phyloP scores from a whole-genome alignment of 1,284 basidiomycete species.

The Ceratobasidium sp. region DNA sequence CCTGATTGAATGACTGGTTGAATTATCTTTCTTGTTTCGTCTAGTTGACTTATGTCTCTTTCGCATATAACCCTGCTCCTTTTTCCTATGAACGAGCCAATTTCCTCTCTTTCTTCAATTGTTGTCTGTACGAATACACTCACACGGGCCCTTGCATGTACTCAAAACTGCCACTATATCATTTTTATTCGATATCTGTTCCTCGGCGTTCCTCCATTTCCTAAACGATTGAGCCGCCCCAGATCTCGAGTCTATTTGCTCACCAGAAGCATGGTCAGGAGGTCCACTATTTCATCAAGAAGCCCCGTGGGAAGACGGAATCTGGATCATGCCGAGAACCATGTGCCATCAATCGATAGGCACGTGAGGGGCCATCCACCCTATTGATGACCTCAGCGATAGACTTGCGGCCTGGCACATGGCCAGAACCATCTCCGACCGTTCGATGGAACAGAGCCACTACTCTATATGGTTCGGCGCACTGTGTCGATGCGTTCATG shows the following conservation, averaged over 20 bases:
- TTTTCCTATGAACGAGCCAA: constrained; percentile 17
- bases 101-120: constrained; percentile 19
- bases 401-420: background rate
- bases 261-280: constrained; percentile 5
- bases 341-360: constrained; percentile 27
- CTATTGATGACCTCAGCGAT: constrained; percentile 35
- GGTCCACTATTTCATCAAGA: background rate
- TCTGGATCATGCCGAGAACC: constrained; percentile 23
- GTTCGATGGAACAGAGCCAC: background rate
- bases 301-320: background rate
- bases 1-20: constrained; percentile 36
- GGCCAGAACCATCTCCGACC: background rate
- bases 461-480: background rate
- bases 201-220: background rate
- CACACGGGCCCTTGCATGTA: constrained; percentile 31
- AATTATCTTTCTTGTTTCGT: constrained; percentile 32
- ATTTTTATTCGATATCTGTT: background rate
- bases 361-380: background rate
- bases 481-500: background rate
- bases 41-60: constrained; percentile 34
- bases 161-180: constrained; percentile 35
- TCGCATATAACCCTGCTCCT: constrained; percentile 29
- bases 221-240: background rate
- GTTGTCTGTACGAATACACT: constrained; percentile 36
- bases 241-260: constrained; percentile 13